These are phyloP conservation scores for Salix caprea DNA, from an alignment of 345 rosid species.

Conservation along the genomic window DNA sequence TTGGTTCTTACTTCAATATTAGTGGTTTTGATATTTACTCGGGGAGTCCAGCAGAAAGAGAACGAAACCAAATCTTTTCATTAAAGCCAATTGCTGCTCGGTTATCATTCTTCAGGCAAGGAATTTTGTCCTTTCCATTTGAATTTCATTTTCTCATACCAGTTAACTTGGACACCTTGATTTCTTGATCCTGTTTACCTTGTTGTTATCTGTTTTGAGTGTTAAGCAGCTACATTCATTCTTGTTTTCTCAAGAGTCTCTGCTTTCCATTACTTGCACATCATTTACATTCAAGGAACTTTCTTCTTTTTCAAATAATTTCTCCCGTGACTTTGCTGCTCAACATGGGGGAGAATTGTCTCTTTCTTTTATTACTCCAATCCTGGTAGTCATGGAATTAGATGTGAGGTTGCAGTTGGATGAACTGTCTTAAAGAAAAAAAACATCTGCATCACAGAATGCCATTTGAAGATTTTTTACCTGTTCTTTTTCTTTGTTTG, in stretches of 20 bases:
- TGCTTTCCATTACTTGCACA: background rate
- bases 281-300: background rate
- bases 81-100: slow-evolving; percentile 59
- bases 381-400: background rate
- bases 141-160: background rate
- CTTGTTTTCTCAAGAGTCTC: background rate
- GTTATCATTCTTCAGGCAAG: slow-evolving; percentile 62
- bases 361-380: background rate
- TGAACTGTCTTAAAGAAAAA: background rate
- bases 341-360: background rate
- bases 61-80: slow-evolving; percentile 40
- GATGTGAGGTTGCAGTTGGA: background rate
- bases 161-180: background rate
- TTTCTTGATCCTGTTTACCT: background rate
- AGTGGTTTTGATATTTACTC: slow-evolving; percentile 60
- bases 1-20: slow-evolving; percentile 46
- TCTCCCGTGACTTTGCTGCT: background rate
- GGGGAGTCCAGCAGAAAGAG: slow-evolving; percentile 41
- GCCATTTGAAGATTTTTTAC: background rate
- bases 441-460: background rate
- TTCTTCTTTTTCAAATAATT: background rate
- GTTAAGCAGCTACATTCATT: background rate
- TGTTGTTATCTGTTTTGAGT: background rate
- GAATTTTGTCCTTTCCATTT: slow-evolving; percentile 19
- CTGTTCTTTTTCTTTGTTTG: background rate